Evolutionary conservation across 2,329 filamentous ascomycete genomes (phyloP), one percentile per base, ranked within the genome.

Genomic region (Penicillium decumbens): DNA sequence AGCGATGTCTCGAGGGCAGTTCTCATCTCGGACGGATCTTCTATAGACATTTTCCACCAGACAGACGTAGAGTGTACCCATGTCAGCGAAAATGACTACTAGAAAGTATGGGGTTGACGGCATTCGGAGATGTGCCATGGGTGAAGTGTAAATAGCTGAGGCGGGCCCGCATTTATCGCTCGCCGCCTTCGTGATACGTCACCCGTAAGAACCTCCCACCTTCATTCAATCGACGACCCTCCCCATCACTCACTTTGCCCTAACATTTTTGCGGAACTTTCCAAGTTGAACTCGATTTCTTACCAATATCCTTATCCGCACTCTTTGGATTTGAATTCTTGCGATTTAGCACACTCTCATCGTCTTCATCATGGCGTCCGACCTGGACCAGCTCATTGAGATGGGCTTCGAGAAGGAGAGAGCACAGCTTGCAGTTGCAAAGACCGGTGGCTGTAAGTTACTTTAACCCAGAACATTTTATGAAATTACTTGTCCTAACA

Each of bases 321-420:
- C 15, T 8, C 3, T 37, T 13, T 9, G 5, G 3, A 23, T 29
- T 20, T n/a, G 9, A 25, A 28, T 38, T 41, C 23, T 18, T 25
- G 28, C 38, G 6, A 24, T 23, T 20, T 29, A 29, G 24, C 28
- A 23, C 41, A 41, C 39, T 25, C 41, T 23, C 20, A 25, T 15
- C 45, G 25, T 45, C 44, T 39, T 37, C 35, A 63, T 12, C 42
- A 71, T 71, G 67, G 60, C 75, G 5, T 75, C 77, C 49, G 82
- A 85, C 64, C 72, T 84, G 32, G 77, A 83, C 39, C 75, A 78
- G 66, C 79, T 85, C 60, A 68, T 82, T 60, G 80, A 82, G 51
- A 85, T 85, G 82, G 82, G 82, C 71, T 98, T 98, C 65, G 89
- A 95, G 57, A 82, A 83, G 63, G 82, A 89, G 64, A 84, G 88